These are phyloP conservation scores for Mycena amicta DNA, from an alignment of 768 basidiomycete genomes.

Conservation along the genomic window DNA sequence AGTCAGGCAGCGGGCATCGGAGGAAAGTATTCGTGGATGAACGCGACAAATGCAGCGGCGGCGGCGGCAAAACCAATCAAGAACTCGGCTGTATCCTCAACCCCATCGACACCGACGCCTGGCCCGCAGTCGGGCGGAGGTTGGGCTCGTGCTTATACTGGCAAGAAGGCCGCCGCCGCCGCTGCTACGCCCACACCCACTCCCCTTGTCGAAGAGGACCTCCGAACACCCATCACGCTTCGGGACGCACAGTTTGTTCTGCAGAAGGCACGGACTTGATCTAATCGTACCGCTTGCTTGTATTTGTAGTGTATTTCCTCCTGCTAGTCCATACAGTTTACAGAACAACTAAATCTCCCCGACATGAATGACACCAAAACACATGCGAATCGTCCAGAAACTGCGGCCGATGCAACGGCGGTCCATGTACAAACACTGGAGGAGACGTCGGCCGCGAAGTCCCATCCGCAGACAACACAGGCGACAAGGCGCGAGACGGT, in stretches of 20 bases:
- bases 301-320: too few species aligned
- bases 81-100: constrained; percentile 34
- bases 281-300: too few species aligned
- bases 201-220: constrained; percentile 55
- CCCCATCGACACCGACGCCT: constrained; percentile 25
- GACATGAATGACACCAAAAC: constrained; percentile 87
- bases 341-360: constrained; percentile 79
- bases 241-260: constrained; percentile 86
- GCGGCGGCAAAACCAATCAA: constrained; percentile 41
- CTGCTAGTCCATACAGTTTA: too few species aligned
- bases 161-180: constrained; percentile 48
- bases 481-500: constrained; percentile 58
- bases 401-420: constrained; percentile 55
- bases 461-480: constrained; percentile 43
- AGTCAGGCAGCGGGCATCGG: constrained; percentile 86
- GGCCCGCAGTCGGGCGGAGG: constrained; percentile 17
- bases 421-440: constrained; percentile 23
- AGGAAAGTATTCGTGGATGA: constrained; percentile 91
- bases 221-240: constrained; percentile 63
- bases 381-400: constrained; percentile 88
- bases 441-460: constrained; percentile 29
- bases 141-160: constrained; percentile 54
- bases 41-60: constrained; percentile 53
- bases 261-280: constrained; percentile 49
- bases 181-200: constrained; percentile 31